Percentiles rank a stretch among this genome's conserved stretches.
Evolutionary conservation across 225 moss, liverwort and hornwort genomes (phyloP).

Genomic region (Physcomitrellopsis africana): DNA sequence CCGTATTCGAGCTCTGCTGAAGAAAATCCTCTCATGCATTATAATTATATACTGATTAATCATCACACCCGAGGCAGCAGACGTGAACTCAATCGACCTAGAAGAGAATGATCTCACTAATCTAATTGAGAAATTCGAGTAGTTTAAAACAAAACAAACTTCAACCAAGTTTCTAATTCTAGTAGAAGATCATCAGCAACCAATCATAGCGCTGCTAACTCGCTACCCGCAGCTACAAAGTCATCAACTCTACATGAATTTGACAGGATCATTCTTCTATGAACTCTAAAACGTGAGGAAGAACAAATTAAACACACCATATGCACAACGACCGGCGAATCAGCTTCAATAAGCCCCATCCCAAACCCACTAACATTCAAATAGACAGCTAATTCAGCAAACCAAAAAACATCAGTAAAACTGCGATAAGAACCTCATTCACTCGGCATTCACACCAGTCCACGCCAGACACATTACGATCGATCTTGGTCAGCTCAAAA

Average conservation of each 20-base stretch:
- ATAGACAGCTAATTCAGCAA: background rate
- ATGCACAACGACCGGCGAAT: too few species aligned
- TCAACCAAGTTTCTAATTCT: background rate
- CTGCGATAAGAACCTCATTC: too few species aligned
- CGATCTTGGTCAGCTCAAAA: too few species aligned
- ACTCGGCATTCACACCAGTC: too few species aligned
- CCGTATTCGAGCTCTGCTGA: background rate
- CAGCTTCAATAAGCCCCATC: too few species aligned
- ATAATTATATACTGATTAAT: background rate
- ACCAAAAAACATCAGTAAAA: constrained; percentile 15
- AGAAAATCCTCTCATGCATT: background rate
- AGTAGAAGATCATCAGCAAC: background rate
- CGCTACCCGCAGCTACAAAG: background rate
- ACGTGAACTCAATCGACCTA: background rate
- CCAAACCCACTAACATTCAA: background rate
- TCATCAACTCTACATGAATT: background rate
- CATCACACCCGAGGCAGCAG: constrained; percentile 6
- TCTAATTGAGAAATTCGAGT: constrained; percentile 1
- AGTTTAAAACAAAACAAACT: background rate
- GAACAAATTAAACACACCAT: too few species aligned
- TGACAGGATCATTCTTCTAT: too few species aligned
- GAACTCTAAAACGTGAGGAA: too few species aligned
- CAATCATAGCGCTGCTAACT: too few species aligned
- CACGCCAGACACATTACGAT: too few species aligned
- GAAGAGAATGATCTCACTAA: background rate